Conservation (phyloP, 176 grass and related monocot genomes). For the Oryza rufipogon region DNA sequence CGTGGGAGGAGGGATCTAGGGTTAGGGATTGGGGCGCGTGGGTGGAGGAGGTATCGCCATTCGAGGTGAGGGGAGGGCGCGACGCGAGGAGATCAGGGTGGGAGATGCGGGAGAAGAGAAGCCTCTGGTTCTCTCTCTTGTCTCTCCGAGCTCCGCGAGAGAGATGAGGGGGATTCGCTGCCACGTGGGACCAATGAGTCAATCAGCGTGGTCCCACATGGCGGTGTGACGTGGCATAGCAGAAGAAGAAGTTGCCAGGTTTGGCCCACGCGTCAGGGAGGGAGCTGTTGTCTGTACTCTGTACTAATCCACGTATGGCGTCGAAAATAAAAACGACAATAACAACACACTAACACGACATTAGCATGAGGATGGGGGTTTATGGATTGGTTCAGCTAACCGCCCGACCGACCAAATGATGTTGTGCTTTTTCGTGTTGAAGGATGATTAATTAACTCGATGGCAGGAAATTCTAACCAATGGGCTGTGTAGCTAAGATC, state of each 20-base stretch:
- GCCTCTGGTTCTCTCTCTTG: neutral
- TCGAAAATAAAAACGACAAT: neutral
- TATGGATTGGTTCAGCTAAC: neutral
- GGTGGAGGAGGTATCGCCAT: conserved; percentile 25
- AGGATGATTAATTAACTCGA: neutral
- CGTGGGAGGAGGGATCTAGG: conserved; percentile 27
- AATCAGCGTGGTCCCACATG: neutral
- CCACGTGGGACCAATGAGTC: neutral
- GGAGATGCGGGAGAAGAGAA: neutral
- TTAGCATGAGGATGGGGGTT: neutral
- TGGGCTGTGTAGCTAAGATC: no score
- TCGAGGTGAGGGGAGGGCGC: neutral
- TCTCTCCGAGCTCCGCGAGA: no score
- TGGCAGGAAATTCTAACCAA: neutral
- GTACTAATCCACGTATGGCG: no score
- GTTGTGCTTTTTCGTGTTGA: neutral
- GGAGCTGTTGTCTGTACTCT: neutral
- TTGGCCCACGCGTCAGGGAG: neutral
- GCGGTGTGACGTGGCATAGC: neutral
- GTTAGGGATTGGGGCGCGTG: neutral
- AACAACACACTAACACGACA: neutral
- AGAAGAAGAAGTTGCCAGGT: neutral
- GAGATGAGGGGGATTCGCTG: no score
- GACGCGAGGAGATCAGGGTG: no score
- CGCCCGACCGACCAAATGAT: neutral